Conservation (phyloP, 192 early-diverging fungal species). For the Mortierella hygrophila region DNA sequence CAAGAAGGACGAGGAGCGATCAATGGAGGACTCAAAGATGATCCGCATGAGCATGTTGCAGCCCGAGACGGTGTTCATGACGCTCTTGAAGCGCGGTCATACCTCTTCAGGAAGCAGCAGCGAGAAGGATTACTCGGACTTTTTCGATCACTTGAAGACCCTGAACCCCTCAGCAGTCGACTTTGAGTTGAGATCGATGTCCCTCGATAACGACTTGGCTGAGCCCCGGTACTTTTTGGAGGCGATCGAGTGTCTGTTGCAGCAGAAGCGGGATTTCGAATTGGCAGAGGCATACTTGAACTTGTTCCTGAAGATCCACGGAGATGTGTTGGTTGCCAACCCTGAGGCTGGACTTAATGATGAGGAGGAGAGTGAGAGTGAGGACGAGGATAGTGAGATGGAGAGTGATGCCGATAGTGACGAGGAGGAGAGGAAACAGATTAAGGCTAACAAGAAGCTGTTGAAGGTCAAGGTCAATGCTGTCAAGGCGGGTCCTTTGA, state of each 20-base stretch:
- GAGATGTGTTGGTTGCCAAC: slow-evolving; percentile 79
- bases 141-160: slow-evolving; percentile 79
- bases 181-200: slow-evolving; percentile 85
- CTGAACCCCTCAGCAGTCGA: slow-evolving; percentile 90
- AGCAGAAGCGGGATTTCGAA: slow-evolving; percentile 87
- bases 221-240: slow-evolving; percentile 77
- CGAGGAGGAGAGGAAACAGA: neutral
- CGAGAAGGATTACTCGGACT: slow-evolving; percentile 60
- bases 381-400: slow-evolving; percentile 48
- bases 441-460: slow-evolving; percentile 5
- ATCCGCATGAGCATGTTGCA: slow-evolving; percentile 63
- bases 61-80: slow-evolving; percentile 73
- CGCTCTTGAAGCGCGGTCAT: slow-evolving; percentile 65
- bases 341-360: slow-evolving; percentile 59
- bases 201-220: slow-evolving; percentile 72
- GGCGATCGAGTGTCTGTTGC: slow-evolving; percentile 71
- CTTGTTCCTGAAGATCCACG: slow-evolving; percentile 85
- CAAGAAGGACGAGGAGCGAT: slow-evolving; percentile 55
- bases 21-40: slow-evolving; percentile 49
- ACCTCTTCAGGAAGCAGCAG: slow-evolving; percentile 51
- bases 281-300: slow-evolving; percentile 83
- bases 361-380: slow-evolving; percentile 34
- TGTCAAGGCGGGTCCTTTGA: slow-evolving; percentile 46
- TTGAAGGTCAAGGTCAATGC: slow-evolving; percentile 45
- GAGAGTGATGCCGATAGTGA: slow-evolving; percentile 42